Percentiles rank a stretch among this genome's conserved stretches.
phyloP scores from a whole-genome alignment of 768 basidiomycete genomes.

The Mycena indigotica region DNA sequence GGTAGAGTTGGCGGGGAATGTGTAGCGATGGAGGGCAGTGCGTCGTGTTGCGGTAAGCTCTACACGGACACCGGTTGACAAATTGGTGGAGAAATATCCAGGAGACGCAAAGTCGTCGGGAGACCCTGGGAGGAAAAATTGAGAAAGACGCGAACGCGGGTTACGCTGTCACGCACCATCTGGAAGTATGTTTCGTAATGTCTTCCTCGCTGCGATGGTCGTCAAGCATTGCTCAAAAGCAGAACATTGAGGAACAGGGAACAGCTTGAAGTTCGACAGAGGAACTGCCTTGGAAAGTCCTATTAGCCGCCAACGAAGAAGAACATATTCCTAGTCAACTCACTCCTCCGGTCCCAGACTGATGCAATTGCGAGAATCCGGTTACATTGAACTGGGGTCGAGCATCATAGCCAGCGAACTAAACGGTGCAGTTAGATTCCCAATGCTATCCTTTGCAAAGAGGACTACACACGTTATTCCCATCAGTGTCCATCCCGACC shows the following conservation, averaged over 20 bases:
- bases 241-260: constrained; percentile 52
- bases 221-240: constrained; percentile 57
- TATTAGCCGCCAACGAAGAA: neutral
- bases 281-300: constrained; percentile 44
- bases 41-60: constrained; percentile 63
- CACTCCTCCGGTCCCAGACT: constrained; percentile 64
- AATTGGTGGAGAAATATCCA: constrained; percentile 65
- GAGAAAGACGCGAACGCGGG: constrained; percentile 41
- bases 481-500: constrained; percentile 67
- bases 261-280: constrained; percentile 65
- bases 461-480: constrained; percentile 58
- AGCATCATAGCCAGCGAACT: constrained; percentile 54
- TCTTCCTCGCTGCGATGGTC: constrained; percentile 46
- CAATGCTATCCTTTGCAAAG: no score
- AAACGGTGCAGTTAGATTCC: neutral
- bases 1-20: constrained; percentile 50
- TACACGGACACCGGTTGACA: constrained; percentile 60
- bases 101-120: constrained; percentile 67
- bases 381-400: constrained; percentile 46
- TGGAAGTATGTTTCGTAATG: constrained; percentile 46
- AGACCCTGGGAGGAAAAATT: constrained; percentile 63
- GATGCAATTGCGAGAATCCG: constrained; percentile 67
- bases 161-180: constrained; percentile 42
- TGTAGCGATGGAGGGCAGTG: constrained; percentile 61
- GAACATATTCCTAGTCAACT: constrained; percentile 18